Base-by-base conservation (phyloP, 2,329 filamentous ascomycete species). In the Emmonsiellopsis sp. region DNA sequence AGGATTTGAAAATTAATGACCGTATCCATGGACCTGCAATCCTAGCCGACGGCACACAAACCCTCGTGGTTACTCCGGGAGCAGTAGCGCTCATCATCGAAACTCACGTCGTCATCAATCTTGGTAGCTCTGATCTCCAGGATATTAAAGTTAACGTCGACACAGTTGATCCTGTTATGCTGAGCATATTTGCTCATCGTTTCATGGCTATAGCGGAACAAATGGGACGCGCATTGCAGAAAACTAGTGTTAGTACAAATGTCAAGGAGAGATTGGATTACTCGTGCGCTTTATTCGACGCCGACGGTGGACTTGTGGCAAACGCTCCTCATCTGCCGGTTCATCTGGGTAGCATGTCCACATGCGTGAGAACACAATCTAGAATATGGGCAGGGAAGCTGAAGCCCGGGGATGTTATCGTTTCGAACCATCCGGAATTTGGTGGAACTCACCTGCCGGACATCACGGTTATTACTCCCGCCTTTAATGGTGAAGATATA, bases 181-280 rank as follows among this genome's bases (percentile, higher is more conserved):
- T 92, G 2, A 86, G 82, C 62, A 86, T 92, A 54, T 91, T 92
- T 59, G 85, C 84, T 0, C 86, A 91, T 65, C 79, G 87, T 6
- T 92, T 92, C 69, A 92, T 91, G 87, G 84, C 85, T 6, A 89
- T 91, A 60, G 87, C 87, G 1, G 87, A 92, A 68, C 87, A 91
- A 63, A 91, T 92, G 87, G 87, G 87, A 1, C 75, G 85, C 52
- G 84, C 85, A 10, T 70, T 91, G 13, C 86, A 90, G 63, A 91
- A 90, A 72, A 90, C 86, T 0, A 87, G 84, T 64, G 85, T 90
- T 53, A 87, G 81, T 62, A 88, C 84, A 1, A 91, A 90, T 61
- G 86, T 91, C 61, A 88, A 88, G 65, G 85, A 88, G 63, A 79
- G 86, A 6, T 76, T 90, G 0, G 86, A 90, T 64, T 90, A 88